phyloP scores from a whole-genome alignment of 106 monocot genomes.

The Ottelia alismoides region DNA sequence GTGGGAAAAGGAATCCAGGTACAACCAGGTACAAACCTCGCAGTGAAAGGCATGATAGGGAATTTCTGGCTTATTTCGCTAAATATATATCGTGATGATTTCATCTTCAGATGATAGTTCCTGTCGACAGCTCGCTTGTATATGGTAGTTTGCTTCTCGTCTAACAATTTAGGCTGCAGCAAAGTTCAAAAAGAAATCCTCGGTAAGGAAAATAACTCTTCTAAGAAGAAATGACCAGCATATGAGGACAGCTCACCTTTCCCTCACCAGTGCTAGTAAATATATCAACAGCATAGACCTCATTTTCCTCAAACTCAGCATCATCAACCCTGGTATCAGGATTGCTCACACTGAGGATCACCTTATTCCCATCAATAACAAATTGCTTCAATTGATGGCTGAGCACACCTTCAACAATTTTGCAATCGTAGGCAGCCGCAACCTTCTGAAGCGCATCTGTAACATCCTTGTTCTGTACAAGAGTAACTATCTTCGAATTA shows the following conservation, averaged over 20 bases:
- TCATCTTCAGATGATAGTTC: conserved; percentile 90
- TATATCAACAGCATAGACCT: conserved; percentile 92
- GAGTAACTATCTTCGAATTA: background rate
- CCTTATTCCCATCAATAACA: conserved; percentile 98
- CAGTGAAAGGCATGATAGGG: conserved; percentile 90
- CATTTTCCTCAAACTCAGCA: conserved; percentile 98
- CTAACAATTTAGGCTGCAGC: conserved; percentile 77
- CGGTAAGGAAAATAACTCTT: no score
- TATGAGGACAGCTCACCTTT: no score
- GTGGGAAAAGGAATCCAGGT: background rate
- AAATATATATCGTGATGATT: conserved; percentile 89
- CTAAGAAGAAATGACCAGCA: no score
- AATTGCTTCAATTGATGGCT: conserved; percentile 97
- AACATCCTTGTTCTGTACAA: conserved; percentile 84
- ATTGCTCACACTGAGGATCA: conserved; percentile 63
- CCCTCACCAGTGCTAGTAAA: conserved; percentile 91
- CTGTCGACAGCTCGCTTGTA: conserved; percentile 95
- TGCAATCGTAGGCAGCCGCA: conserved; percentile 97
- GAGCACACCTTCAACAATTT: conserved; percentile 93
- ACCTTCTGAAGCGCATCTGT: conserved; percentile 96
- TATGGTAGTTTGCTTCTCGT: conserved; percentile 89
- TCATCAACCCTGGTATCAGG: conserved; percentile 88
- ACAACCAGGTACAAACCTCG: conserved; percentile 33
- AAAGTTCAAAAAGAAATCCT: background rate
- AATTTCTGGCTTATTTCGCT: conserved; percentile 92